Percentiles rank a stretch among this genome's conserved stretches.
These are phyloP conservation scores for Zygotorulaspora danielsina DNA, from an alignment of 805 yeast species.

Conservation along the genomic window DNA sequence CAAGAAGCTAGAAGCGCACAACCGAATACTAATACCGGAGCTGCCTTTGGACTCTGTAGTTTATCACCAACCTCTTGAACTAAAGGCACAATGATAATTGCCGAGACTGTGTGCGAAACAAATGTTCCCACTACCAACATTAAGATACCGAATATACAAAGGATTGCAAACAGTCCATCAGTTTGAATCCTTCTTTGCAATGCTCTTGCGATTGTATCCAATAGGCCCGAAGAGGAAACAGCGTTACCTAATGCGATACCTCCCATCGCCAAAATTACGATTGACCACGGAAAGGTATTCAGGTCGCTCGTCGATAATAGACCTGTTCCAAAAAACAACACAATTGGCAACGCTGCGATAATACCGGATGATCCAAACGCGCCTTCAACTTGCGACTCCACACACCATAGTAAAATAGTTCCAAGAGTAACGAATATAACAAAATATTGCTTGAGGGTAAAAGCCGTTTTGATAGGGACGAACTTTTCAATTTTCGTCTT, in stretches of 20 bases:
- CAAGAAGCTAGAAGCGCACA: conserved; percentile 71
- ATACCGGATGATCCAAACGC: conserved; percentile 90
- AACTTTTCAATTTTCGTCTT: conserved; percentile 45
- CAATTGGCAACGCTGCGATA: conserved; percentile 81
- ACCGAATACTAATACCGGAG: conserved; percentile 40
- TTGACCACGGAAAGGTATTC: conserved; percentile 94
- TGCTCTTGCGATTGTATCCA: conserved; percentile 67
- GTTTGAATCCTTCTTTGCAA: conserved; percentile 64
- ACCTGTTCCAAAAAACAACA: conserved; percentile 86
- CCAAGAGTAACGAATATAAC: conserved; percentile 61
- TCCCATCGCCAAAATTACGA: conserved; percentile 94
- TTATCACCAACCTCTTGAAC: conserved; percentile 81
- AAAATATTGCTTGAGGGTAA: conserved; percentile 69
- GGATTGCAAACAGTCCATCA: conserved; percentile 60
- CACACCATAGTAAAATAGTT: conserved; percentile 88
- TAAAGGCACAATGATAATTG: conserved; percentile 83
- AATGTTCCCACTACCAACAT: conserved; percentile 87
- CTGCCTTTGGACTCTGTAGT: conserved; percentile 68
- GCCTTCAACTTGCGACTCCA: conserved; percentile 64
- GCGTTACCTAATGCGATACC: conserved; percentile 93
- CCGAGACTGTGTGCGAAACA: conserved; percentile 96
- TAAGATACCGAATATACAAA: conserved; percentile 76
- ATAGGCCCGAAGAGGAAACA: conserved; percentile 84
- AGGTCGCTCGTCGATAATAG: conserved; percentile 78
- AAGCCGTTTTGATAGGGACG: conserved; percentile 54